Evolutionary conservation across 169 alveolate species (phyloP).

Genomic region (Plasmodium yoelii): DNA sequence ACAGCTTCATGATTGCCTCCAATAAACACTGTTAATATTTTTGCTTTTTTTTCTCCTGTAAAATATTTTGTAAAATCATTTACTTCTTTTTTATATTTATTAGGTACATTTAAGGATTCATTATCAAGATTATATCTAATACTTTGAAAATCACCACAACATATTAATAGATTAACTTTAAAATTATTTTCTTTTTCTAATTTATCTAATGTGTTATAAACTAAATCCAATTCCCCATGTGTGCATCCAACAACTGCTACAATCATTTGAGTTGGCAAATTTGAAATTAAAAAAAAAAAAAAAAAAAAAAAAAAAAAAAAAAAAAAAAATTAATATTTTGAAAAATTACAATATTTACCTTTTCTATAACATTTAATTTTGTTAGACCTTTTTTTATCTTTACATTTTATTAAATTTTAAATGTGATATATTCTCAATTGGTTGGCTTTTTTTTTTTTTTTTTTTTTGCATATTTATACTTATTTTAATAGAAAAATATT

Average conservation of each 20-base stretch:
- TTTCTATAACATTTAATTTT: too few relatives aligned
- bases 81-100: constrained; percentile 90
- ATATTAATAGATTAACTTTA: constrained; percentile 93
- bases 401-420: too few relatives aligned
- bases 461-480: too few relatives aligned
- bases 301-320: too few relatives aligned
- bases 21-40: constrained; percentile 94
- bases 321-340: too few relatives aligned
- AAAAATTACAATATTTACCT: too few relatives aligned
- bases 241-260: constrained; percentile 96
- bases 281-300: too few relatives aligned
- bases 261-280: constrained; percentile 63
- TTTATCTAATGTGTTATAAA: constrained; percentile 85
- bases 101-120: constrained; percentile 92
- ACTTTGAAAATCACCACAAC: constrained; percentile 98
- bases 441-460: too few relatives aligned
- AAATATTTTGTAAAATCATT: constrained; percentile 94
- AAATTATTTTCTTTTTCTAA: constrained; percentile 86
- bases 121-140: constrained; percentile 93
- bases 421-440: too few relatives aligned
- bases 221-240: constrained; percentile 95
- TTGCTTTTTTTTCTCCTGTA: constrained; percentile 91
- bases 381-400: too few relatives aligned
- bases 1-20: constrained; percentile 99
- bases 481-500: too few relatives aligned